Base-by-base conservation (phyloP, 169 alveolate species). In the Plasmodium fragile region DNA sequence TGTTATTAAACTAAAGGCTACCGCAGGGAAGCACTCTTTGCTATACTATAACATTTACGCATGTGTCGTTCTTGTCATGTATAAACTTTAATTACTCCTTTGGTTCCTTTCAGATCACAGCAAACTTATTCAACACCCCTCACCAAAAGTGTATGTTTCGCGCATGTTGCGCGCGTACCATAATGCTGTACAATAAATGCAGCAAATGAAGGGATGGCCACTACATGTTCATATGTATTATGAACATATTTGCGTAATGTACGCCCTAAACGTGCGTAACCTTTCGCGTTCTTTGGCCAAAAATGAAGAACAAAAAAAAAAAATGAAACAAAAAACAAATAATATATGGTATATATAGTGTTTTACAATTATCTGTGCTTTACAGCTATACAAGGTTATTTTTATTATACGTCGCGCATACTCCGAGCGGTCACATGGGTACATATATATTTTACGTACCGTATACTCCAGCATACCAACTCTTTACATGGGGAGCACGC, bases 301-400 rank as follows among this genome's bases (percentile, higher is more conserved):
- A 65, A 65, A 65, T 28, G 75, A 10, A 22, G 25, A 22, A 28
- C 18, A 22, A 28, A 18, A 65, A 65, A 28, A 22, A 22, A 65
- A 65, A 5, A 2, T 0, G 8, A 65, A 65, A 18, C 1, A 65
- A 65, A 65, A 65, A 65, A 65, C 0, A 55, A 1, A 55, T 0
- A 5, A 59, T 13, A 59, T 13, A 55, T 1, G 73, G n/a, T n/a
- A n/a, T 25, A 65, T 65, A 28, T 65, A 65, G 39, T 49, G 25
- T 65, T 65, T 65, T 65, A 65, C 75, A 65, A 25, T 65, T 18
- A 65, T 22, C 39, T 65, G 75, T 65, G 75, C 75, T 65, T 16
- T 65, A 65, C 75, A 65, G 75, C 36, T 65, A 22, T 65, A 65
- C 73, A 65, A 65, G 75, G 36, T 18, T 65, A 65, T 65, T n/a